A percentile compares a stretch with the other conserved stretches of the same genome.
Evolutionary conservation across 2,329 filamentous ascomycete genomes (phyloP).

Genomic region (Fusarium subtropicale): DNA sequence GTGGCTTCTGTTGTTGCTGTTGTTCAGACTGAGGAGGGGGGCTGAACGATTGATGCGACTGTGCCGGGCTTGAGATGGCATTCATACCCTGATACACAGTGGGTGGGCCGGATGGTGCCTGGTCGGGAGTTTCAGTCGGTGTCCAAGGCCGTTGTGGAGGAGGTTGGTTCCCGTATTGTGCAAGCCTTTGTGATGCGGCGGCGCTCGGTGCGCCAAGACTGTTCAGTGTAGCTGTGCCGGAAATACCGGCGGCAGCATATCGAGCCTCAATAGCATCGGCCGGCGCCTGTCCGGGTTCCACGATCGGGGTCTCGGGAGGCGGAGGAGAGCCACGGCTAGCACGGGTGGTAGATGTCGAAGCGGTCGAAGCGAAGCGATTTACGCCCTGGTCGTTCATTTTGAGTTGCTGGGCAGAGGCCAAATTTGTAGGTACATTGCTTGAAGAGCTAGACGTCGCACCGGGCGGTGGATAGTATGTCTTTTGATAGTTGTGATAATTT

Average conservation of each 20-base stretch:
- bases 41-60: slow-evolving; percentile 47
- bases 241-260: slow-evolving; percentile 91
- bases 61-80: slow-evolving; percentile 69
- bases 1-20: slow-evolving; percentile 29
- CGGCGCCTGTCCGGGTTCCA: slow-evolving; percentile 76
- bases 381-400: slow-evolving; percentile 61
- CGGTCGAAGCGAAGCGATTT: slow-evolving; percentile 79
- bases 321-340: slow-evolving; percentile 94
- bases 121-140: slow-evolving; percentile 89
- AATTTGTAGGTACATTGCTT: slow-evolving; percentile 48
- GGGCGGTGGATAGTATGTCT: slow-evolving; percentile 71
- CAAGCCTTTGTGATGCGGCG: slow-evolving; percentile 82
- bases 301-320: slow-evolving; percentile 90
- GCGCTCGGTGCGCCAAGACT: slow-evolving; percentile 78
- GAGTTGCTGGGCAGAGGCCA: slow-evolving; percentile 39
- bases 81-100: slow-evolving; percentile 90
- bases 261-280: slow-evolving; percentile 88
- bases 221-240: slow-evolving; percentile 84
- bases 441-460: slow-evolving; percentile 53
- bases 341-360: slow-evolving; percentile 91
- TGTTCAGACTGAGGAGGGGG: slow-evolving; percentile 57
- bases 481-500: slow-evolving; percentile 64
- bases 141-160: slow-evolving; percentile 80
- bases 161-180: slow-evolving; percentile 74
- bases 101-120: slow-evolving; percentile 87